A percentile compares a stretch with the other conserved stretches of the same genome.
Evolutionary conservation across 805 yeast genomes (phyloP).

Genomic region (Danielia reshetovae): DNA sequence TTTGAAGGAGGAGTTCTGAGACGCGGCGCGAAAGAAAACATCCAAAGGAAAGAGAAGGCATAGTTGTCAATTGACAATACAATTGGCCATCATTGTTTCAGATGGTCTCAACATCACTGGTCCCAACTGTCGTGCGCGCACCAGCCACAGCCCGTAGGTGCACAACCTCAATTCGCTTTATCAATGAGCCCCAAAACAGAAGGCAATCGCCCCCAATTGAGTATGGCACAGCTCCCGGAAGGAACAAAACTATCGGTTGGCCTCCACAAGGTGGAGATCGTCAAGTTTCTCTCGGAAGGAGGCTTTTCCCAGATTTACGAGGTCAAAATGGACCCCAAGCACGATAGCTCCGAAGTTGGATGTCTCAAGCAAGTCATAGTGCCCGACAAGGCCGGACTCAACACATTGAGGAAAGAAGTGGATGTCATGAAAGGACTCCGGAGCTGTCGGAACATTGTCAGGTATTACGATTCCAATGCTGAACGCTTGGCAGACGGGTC

Average conservation of each 20-base stretch:
- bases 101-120: too few relatives aligned
- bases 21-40: neutral
- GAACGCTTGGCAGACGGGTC: constrained; percentile 48
- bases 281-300: constrained; percentile 45
- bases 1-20: constrained; percentile 35
- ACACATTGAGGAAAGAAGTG: constrained; percentile 66
- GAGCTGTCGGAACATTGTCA: constrained; percentile 56
- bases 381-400: constrained; percentile 64
- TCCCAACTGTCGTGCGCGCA: neutral
- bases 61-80: too few relatives aligned
- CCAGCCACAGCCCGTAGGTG: neutral
- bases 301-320: constrained; percentile 81
- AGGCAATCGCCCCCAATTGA: neutral
- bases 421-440: constrained; percentile 70
- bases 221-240: constrained; percentile 22
- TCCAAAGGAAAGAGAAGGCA: too few relatives aligned
- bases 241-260: constrained; percentile 42
- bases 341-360: constrained; percentile 46
- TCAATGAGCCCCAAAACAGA: too few relatives aligned
- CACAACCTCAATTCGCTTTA: too few relatives aligned
- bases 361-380: constrained; percentile 75
- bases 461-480: constrained; percentile 74
- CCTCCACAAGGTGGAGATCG: constrained; percentile 32
- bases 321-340: constrained; percentile 50
- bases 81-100: too few relatives aligned